Base-by-base conservation (phyloP, 768 basidiomycete species). In the Suillus spraguei region DNA sequence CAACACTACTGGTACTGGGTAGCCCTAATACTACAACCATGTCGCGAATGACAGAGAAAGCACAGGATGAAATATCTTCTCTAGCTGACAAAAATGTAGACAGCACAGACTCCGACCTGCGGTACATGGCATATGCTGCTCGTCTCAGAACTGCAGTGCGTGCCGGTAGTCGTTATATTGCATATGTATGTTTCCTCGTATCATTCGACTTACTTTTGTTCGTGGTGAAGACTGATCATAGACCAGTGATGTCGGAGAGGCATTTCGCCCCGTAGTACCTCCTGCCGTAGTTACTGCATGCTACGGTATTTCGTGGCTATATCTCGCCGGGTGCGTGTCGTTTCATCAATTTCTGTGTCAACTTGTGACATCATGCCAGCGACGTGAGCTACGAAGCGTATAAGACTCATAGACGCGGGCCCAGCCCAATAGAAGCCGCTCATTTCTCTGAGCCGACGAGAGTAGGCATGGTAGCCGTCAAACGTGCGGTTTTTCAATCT, bases 231-330 rank as follows among this genome's bases (percentile, higher is more conserved):
- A 74, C 67, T 65, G 60, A 28, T 59, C 39, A 68, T 69, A 91
- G 89, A 91, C 90, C 49, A 91, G 90, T 76, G 91, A 92, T 70
- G 78, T 93, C 32, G 92, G 92, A 53, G 92, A 94, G 76, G 89
- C 91, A 1, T 93, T 94, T 72, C 81, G 92, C 11, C 91, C 92
- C 2, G 84, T 94, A 41, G 88, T 92, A 4, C 84, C 85, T 42
- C 88, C 92, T 1, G 82, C 82, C 72, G 64, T 90, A 17, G 91
- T 95, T 14, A 85, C 84, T 4, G 89, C 89, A 41, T 90, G 89
- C 11, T 95, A 95, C 71, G 92, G 90, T 16, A 76, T 94, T 60
- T 91, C 90, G 0, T 93, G 92, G 91, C 69, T 90, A 55, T 95
- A 95, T 76, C 83, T 94, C 49, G 80, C 81, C 17, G 90, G 89